Evolutionary conservation across 2,329 filamentous ascomycete species (phyloP), one percentile per base, ranked within the genome.

Genomic region (Diaporthe ilicicola): DNA sequence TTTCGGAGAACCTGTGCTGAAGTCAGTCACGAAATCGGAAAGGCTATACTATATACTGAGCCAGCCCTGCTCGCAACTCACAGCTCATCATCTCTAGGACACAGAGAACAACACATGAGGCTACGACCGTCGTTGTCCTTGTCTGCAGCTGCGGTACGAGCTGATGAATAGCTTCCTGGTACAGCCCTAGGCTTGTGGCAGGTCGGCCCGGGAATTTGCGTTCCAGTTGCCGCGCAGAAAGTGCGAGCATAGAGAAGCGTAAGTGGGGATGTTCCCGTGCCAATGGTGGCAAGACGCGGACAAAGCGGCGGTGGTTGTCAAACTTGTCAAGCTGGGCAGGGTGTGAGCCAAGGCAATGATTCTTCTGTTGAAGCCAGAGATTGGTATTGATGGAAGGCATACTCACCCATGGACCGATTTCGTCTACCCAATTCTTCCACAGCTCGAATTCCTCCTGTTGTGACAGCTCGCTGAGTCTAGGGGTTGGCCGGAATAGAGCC

Each of bases 271-370:
- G 84, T 19, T 78, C 79, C 37, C 82, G 84, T 2, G 87, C 86
- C 24, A 89, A 75, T 5, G 84, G 79, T 0, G 87, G 85, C 1
- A 90, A 78, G 48, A 87, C 82, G 1, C 87, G 82, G 4, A 85
- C 85, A 74, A 90, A 90, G 4, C 83, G 83, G 22, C 85, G 82
- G 32, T 84, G 80, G 34, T 82, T 83, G 74, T 90, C 88, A 72
- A 89, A 89, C 81, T 88, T 89, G 75, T 90, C 88, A 17, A 90
- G 82, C 86, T 86, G 88, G 27, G 84, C 4, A 9, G 29, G 15
- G 10, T 37, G 29, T 64, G 27, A 64, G 59, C n/a, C 27, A 10
- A 34, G 24, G 15, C 27, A 27, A 37, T 19, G 4, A n/a, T 64
- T 10, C 13, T 8, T 22, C 19, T 32, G 13, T 9, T 19, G 6